Conservation (phyloP, 2,329 filamentous ascomycete genomes). For the Trichoderma gracile region DNA sequence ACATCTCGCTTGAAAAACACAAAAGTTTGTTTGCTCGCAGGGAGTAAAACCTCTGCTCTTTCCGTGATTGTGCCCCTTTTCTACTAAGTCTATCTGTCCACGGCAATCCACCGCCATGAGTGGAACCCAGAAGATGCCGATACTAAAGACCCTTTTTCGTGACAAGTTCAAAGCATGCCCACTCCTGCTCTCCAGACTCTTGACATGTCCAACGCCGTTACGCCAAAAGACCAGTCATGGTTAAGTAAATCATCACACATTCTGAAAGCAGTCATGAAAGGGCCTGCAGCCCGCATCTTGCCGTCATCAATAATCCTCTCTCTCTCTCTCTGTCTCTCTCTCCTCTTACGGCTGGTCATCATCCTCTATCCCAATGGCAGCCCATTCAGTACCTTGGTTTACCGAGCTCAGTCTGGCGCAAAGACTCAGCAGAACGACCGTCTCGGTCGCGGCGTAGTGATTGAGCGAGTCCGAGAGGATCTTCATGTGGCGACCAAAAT, state of each 20-base stretch:
- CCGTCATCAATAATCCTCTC: background rate
- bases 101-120: too few relatives aligned
- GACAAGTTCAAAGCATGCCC: background rate
- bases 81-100: background rate
- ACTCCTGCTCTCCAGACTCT: background rate
- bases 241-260: background rate
- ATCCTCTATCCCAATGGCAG: slow-evolving; percentile 60
- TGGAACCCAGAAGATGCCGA: background rate
- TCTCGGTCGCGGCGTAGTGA: slow-evolving; percentile 96
- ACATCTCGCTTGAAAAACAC: slow-evolving; percentile 7
- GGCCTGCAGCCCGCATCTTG: too few relatives aligned
- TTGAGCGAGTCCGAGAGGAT: slow-evolving; percentile 94
- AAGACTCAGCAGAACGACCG: slow-evolving; percentile 85
- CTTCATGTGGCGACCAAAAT: slow-evolving; percentile 89
- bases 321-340: background rate
- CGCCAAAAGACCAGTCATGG: slow-evolving; percentile 5
- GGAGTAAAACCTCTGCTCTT: background rate
- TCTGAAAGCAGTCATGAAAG: background rate
- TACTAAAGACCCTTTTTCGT: background rate
- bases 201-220: slow-evolving; percentile 24
- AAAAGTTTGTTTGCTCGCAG: background rate
- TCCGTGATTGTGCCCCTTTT: background rate
- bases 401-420: slow-evolving; percentile 81
- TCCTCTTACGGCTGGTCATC: slow-evolving; percentile 42
- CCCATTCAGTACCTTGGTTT: slow-evolving; percentile 71